Percentiles rank a stretch among this genome's conserved stretches.
These are phyloP conservation scores for Nicotiana noctiflora DNA, from an alignment of 257 asterid genomes.

Conservation along the genomic window DNA sequence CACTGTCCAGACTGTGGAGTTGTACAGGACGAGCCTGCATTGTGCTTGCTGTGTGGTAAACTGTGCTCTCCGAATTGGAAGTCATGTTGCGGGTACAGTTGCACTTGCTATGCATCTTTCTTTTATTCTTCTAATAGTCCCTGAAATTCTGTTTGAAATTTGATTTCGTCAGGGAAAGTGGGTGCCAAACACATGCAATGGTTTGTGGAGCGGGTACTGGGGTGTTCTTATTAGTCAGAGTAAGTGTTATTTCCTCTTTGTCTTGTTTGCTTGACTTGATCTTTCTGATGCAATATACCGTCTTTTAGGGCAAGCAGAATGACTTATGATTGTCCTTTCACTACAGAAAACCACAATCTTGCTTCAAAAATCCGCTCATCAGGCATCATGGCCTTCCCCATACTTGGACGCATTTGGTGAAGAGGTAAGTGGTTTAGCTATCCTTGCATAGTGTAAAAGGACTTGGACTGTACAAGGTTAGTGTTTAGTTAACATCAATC, in stretches of 20 bases:
- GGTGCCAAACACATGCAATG: conserved; percentile 76
- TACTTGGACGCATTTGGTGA: conserved; percentile 95
- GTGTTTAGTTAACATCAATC: neutral
- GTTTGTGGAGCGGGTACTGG: conserved; percentile 94
- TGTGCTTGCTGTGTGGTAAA: conserved; percentile 88
- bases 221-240: conserved; percentile 80
- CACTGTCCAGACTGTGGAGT: conserved; percentile 71
- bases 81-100: conserved; percentile 78
- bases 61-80: conserved; percentile 90
- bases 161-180: conserved; percentile 47
- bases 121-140: neutral
- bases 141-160: conserved; percentile 7
- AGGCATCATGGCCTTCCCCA: conserved; percentile 98
- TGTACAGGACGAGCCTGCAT: conserved; percentile 72
- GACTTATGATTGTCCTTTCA: neutral
- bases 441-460: neutral
- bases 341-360: conserved; percentile 77
- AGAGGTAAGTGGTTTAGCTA: conserved; percentile 55
- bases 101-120: neutral
- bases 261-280: neutral
- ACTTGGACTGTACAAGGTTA: neutral
- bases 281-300: neutral
- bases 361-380: conserved; percentile 91
- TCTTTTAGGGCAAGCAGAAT: neutral
- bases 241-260: conserved; percentile 25